Evolutionary conservation across 1,284 basidiomycete genomes (phyloP), one percentile per base, ranked within the genome.

Genomic region (Irpex rosettiformis): DNA sequence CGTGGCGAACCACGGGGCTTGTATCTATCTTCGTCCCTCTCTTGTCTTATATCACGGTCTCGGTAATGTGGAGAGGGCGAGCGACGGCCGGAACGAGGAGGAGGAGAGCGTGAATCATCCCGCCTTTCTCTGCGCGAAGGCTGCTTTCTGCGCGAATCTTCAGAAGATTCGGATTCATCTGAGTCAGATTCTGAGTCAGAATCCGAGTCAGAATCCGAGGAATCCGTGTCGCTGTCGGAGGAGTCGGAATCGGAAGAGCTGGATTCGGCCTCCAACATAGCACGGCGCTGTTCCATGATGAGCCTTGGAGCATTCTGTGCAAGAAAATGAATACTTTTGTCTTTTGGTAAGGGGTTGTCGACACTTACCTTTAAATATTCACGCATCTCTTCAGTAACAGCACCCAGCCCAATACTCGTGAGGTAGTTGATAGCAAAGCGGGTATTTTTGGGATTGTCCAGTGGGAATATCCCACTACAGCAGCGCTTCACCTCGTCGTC

Each of bases 381-480:
- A 69, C 96, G 83, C 96, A 99, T 98, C 29, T 91, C 90, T 73
- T 99, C 96, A 0, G 96, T 99, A 60, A 98, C 74, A 7, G 84
- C 81, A 60, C 97, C 97, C 59, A 98, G 70, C 0, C 94, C 94
- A 65, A 99, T 90, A 70, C 91, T 94, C 1, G 96, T 99, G 69
- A 94, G 94, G 77, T 96, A 98, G 72, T 99, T 99, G 86, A 99
- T 98, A 4, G 94, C 85, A 77, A 99, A 99, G 48, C 96, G 83
- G 0, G 96, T 98, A 69, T 98, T 92, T 75, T 96, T 96, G 1
- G 96, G 96, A 64, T 96, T 89, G 73, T 98, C 95, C 75, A 88
- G 86, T 0, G 96, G 97, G 86, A 99, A 98, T 85, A 99, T 93
- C 45, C 86, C 86, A 48, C 77, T 79, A 73, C 90, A 94, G 6